Evolutionary conservation across 2,329 filamentous ascomycete genomes (phyloP).

Genomic region (Lasiodiplodia sp.): DNA sequence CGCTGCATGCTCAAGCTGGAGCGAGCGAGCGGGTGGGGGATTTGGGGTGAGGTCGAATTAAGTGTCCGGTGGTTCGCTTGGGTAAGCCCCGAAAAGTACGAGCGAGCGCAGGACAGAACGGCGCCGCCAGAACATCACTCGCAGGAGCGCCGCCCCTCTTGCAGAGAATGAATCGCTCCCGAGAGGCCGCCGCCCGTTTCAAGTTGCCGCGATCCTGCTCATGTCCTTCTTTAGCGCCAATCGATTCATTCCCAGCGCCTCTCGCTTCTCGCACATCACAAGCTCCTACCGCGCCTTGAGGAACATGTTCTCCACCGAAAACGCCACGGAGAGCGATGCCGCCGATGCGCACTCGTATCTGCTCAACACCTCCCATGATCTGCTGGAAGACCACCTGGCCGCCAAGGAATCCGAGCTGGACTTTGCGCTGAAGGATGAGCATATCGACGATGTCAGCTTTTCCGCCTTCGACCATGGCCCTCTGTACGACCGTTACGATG

Average conservation of each 20-base stretch:
- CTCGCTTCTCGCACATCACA: constrained; percentile 30
- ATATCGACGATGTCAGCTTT: constrained; percentile 38
- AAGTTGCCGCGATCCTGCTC: constrained; percentile 26
- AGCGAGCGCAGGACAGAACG: constrained; percentile 29
- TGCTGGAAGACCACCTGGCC: constrained; percentile 29
- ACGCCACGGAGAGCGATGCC: constrained; percentile 29
- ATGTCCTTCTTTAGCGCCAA: constrained; percentile 31
- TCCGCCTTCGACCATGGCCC: constrained; percentile 43
- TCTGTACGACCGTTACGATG: constrained; percentile 44
- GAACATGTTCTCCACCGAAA: constrained; percentile 31
- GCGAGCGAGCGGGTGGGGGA: background rate
- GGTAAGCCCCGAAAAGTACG: constrained; percentile 31
- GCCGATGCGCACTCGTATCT: constrained; percentile 30
- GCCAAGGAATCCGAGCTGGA: constrained; percentile 34
- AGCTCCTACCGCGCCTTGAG: constrained; percentile 30
- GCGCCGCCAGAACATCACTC: constrained; percentile 28
- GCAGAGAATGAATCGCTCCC: constrained; percentile 28
- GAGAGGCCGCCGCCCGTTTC: constrained; percentile 20
- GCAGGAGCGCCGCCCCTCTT: constrained; percentile 29
- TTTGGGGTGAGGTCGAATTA: constrained; percentile 29
- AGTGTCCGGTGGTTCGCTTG: constrained; percentile 29
- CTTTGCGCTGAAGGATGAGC: constrained; percentile 39
- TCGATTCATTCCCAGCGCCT: constrained; percentile 28
- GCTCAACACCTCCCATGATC: constrained; percentile 30
- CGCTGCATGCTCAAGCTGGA: background rate